Conservation (phyloP, 805 yeast species). For the Teunomyces tritomae region DNA sequence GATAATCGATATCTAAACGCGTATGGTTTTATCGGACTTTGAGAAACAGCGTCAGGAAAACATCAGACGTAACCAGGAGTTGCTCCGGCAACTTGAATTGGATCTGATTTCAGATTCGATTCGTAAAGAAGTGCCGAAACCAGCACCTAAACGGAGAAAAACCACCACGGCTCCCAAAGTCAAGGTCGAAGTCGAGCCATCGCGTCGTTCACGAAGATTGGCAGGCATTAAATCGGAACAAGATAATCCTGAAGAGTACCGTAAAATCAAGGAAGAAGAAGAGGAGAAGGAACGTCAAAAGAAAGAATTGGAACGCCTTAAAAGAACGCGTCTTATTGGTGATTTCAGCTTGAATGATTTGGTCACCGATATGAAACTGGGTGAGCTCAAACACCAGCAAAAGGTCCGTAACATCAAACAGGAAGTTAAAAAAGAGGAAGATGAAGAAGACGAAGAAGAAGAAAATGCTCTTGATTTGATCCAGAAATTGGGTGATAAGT, state of each 20-base stretch:
- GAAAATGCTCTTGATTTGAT: conserved; percentile 24
- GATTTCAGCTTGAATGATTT: conserved; percentile 63
- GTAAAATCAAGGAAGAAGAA: conserved; percentile 33
- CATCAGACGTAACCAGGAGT: conserved; percentile 78
- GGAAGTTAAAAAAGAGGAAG: conserved; percentile 2
- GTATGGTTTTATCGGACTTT: conserved; percentile 50
- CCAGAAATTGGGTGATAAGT: conserved; percentile 43
- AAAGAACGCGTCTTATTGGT: conserved; percentile 60
- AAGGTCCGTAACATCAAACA: conserved; percentile 16
- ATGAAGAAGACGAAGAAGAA: conserved; percentile 7
- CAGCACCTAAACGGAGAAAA: conserved; percentile 15
- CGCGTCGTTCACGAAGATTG: conserved; percentile 73
- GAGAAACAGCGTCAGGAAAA: conserved; percentile 72
- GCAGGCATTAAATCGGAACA: conserved; percentile 58
- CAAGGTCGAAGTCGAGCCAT: conserved; percentile 43
- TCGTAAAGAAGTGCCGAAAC: conserved; percentile 40
- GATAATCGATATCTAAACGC: not conserved
- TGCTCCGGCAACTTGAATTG: conserved; percentile 68
- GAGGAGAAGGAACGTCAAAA: conserved; percentile 31
- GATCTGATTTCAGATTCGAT: conserved; percentile 56
- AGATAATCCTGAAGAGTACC: conserved; percentile 47
- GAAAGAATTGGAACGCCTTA: conserved; percentile 48
- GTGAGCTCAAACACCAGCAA: conserved; percentile 29
- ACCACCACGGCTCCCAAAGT: conserved; percentile 14
- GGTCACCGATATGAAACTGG: conserved; percentile 40